Percentiles rank a stretch among this genome's conserved stretches.
These are phyloP conservation scores for Salvia sclarea DNA, from an alignment of 305 asterid species.

Conservation along the genomic window DNA sequence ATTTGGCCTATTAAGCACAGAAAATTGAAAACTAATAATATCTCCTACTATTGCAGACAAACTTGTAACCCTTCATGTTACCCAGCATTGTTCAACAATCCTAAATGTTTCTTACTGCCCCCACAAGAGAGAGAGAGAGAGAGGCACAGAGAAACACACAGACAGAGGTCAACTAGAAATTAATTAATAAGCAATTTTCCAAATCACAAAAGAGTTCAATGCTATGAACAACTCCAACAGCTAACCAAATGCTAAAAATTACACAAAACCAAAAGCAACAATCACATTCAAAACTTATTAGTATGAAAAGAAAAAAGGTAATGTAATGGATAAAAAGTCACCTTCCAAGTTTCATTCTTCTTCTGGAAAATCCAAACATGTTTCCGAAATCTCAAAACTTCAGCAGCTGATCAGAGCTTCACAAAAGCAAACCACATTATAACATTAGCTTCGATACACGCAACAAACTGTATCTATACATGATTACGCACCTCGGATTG, in stretches of 20 bases:
- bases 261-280: slow-evolving; percentile 13
- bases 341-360: slow-evolving; percentile 95
- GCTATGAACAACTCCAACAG: slow-evolving; percentile 1
- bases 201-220: background rate
- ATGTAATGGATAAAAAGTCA: slow-evolving; percentile 14
- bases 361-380: slow-evolving; percentile 93
- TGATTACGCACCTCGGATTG: slow-evolving; percentile 14
- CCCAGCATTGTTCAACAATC: slow-evolving; percentile 8
- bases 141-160: background rate
- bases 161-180: background rate
- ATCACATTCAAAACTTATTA: slow-evolving; percentile 8
- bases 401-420: slow-evolving; percentile 40
- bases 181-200: background rate
- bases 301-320: background rate
- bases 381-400: slow-evolving; percentile 33
- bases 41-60: slow-evolving; percentile 11
- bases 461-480: slow-evolving; percentile 15
- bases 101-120: background rate
- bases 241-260: background rate
- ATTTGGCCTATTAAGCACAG: background rate
- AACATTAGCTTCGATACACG: background rate
- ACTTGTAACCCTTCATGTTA: background rate
- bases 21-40: background rate
- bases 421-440: slow-evolving; percentile 29
- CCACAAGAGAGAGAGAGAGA: background rate